Evolutionary conservation across 495 filamentous ascomycete species (phyloP), one percentile per base, ranked within the genome.

Genomic region (Venustampulla echinocandica): DNA sequence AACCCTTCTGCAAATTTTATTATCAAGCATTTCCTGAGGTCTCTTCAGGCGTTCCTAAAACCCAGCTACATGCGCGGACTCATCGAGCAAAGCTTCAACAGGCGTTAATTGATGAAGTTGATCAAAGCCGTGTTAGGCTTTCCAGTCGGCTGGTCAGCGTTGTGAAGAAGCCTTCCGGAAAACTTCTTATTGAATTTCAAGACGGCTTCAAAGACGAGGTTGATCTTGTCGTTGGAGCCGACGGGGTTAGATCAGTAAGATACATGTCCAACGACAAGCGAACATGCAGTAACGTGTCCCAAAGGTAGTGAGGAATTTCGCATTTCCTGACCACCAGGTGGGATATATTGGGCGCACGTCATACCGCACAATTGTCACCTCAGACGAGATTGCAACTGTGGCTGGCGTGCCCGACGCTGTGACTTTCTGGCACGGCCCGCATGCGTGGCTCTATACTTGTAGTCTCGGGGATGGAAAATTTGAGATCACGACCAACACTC

Each of bases 201-300:
- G 70, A 76, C 49, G 58, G 61, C 5, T 56, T 54, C 11, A 54
- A 58, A 10, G 58, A 49, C 2, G 47, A 49, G 15, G 69, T 66
- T 4, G 71, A 76, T 61, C 50, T 76, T 5, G 66, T 74, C 5
- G 60, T 74, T n/a, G 71, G 69, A 4, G 73, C 65, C 15, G 73
- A 76, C 55, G 72, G 72, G 10, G 71, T 76, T 42, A 62, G 69
- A 49, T 76, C 72, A 2, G 70, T 76, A 42, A 20, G 66, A 54
- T 24, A 28, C 35, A 33, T 35, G 10, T 10, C 22, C 14, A n/a
- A 7, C n/a, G 27, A 30, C n/a, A 30, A 7, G 27, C n/a, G 7
- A n/a, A 30, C 27, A n/a, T 7, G 7, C 7, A 30, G 7, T 30
- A 30, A 30, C n/a, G n/a, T 7, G 27, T 30, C n/a, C 7, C 7